phyloP scores from a whole-genome alignment of 2,329 filamentous ascomycete species.

The Beauveria sp. region DNA sequence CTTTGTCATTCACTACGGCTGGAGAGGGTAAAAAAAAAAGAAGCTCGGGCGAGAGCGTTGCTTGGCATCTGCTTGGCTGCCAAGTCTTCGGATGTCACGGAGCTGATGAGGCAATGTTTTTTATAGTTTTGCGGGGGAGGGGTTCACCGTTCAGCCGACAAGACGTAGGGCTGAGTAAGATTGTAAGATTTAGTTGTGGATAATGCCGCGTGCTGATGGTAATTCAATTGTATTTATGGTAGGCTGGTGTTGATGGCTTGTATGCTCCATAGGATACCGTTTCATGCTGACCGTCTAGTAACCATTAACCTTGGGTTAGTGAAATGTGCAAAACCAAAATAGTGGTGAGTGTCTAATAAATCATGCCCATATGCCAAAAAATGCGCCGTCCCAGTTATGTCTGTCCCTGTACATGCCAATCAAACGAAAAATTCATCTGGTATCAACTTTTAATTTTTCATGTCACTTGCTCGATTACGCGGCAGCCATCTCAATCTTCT shows the following conservation, averaged over 20 bases:
- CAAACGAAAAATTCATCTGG: neutral
- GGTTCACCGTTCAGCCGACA: neutral
- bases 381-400: conserved; percentile 1
- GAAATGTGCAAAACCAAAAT: neutral
- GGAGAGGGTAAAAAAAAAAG: neutral
- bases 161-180: neutral
- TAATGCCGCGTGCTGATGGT: no score
- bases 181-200: neutral
- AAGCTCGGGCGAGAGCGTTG: neutral
- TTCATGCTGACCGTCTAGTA: neutral
- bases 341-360: neutral
- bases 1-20: conserved; percentile 16
- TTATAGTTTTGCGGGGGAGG: neutral
- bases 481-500: conserved; percentile 31
- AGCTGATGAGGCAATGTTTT: neutral
- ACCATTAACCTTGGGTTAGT: neutral
- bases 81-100: conserved; percentile 1
- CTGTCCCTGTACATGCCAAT: neutral
- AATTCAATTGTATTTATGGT: neutral
- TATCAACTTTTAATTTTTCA: conserved; percentile 1
- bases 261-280: neutral
- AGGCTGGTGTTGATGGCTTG: neutral
- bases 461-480: conserved; percentile 13
- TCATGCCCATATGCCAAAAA: neutral
- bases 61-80: neutral